Base-by-base conservation (phyloP, 1,284 basidiomycete species). In the Trichosporon sp. region DNA sequence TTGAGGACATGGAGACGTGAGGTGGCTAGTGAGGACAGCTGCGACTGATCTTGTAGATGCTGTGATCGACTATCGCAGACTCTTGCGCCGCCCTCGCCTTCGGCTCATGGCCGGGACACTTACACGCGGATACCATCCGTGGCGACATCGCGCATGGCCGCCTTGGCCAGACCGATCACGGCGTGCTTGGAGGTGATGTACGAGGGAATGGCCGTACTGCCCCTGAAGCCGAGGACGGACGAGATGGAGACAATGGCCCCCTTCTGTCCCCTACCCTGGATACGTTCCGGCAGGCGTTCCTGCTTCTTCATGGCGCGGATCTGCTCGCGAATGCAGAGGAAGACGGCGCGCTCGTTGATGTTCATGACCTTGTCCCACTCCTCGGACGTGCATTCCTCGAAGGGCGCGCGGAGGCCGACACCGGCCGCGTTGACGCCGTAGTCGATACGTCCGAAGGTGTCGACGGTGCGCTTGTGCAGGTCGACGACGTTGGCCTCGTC, bases 371-470 rank as follows among this genome's bases (percentile, higher is more conserved):
- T 74, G 69, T 80, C 77, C 65, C 77, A 80, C 66, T 77, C 75
- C 59, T 63, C 59, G 59, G 59, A 16, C 59, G 59, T 63, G 59
- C 59, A 63, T 32, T 63, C 59, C 14, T 19, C 31, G 59, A 74
- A 70, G 11, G 73, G 67, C 6, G 65, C 61, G 66, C 70, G 74
- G 0, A 75, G 74, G 1, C 70, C 73, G 32, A 79, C 74, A 1
- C 79, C 79, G 2, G 79, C 79, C 26, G 71, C 71, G 61, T 80
- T 80, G 37, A 78, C 76, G 46, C 76, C 76, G 65, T 80, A 79
- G 71, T 80, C 79, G 46, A 80, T 69, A 21, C 78, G 73, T 2
- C 78, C 78, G 54, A 77, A 63, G 14, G 31, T 4, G 16, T 63
- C 59, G 14, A 63, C 31, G 2, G 59, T 63, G 14, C 32, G 31